Evolutionary conservation across 768 basidiomycete species (phyloP).

Genomic region (Podaxis sp.): DNA sequence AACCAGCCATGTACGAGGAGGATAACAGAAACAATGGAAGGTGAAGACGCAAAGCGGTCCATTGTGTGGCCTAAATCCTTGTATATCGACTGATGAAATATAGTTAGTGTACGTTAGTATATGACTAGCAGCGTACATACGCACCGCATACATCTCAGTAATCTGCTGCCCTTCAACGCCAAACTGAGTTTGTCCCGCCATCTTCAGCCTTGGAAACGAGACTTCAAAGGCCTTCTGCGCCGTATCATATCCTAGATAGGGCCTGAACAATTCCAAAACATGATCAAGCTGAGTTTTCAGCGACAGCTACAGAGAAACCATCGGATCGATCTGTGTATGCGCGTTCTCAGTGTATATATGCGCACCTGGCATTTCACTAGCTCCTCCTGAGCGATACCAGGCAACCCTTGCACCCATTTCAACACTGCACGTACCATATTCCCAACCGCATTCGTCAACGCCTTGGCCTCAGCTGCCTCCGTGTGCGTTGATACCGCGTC

Average conservation of each 20-base stretch:
- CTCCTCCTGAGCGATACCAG: constrained; percentile 23
- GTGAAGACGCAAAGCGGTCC: constrained; percentile 17
- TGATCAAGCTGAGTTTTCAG: constrained; percentile 22
- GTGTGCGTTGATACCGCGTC: constrained; percentile 24
- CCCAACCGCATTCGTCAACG: constrained; percentile 28
- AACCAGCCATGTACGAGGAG: constrained; percentile 35
- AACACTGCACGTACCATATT: constrained; percentile 26
- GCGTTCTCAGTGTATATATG: background rate
- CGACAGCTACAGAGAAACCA: constrained; percentile 18
- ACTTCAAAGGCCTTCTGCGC: constrained; percentile 47
- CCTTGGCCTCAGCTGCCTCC: constrained; percentile 31
- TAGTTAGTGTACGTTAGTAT: background rate
- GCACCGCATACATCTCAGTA: constrained; percentile 21
- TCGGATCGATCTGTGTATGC: background rate
- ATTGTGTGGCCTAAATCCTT: constrained; percentile 28
- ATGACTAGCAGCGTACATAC: constrained; percentile 19
- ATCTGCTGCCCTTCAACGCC: background rate
- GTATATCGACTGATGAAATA: constrained; percentile 34
- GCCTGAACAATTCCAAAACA: constrained; percentile 23
- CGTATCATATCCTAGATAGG: constrained; percentile 38
- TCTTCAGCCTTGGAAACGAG: constrained; percentile 41
- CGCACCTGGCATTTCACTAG: constrained; percentile 30
- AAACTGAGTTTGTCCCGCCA: background rate
- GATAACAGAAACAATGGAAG: constrained; percentile 35
- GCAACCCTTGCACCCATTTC: constrained; percentile 31